Percentiles rank a stretch among this genome's conserved stretches.
These are phyloP conservation scores for Kodamaea fukazawae DNA, from an alignment of 805 yeast species.

Conservation along the genomic window DNA sequence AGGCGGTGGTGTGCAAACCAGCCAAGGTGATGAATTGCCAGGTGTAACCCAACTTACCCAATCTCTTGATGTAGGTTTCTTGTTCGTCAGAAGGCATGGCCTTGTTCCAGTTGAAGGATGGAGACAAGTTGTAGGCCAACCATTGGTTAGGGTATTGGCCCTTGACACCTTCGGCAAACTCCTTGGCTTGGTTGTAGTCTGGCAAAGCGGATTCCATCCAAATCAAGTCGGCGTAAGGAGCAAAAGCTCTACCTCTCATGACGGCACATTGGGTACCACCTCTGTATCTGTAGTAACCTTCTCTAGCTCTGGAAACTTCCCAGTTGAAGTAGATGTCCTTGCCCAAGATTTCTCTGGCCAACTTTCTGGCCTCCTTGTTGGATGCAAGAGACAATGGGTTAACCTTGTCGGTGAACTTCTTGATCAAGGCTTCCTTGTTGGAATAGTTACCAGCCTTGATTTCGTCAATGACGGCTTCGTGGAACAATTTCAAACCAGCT, in stretches of 20 bases:
- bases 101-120: slow-evolving; percentile 96
- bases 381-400: slow-evolving; percentile 76
- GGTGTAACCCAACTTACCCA: slow-evolving; percentile 85
- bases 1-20: slow-evolving; percentile 93
- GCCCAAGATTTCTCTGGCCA: slow-evolving; percentile 76
- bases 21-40: slow-evolving; percentile 99
- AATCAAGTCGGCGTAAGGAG: slow-evolving; percentile 91
- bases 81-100: slow-evolving; percentile 89
- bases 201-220: slow-evolving; percentile 99
- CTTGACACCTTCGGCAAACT: slow-evolving; percentile 90
- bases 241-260: slow-evolving; percentile 92
- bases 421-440: slow-evolving; percentile 61
- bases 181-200: slow-evolving; percentile 88
- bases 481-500: slow-evolving; percentile 85
- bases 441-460: slow-evolving; percentile 59
- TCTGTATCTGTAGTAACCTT: slow-evolving; percentile 92
- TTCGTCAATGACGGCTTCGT: slow-evolving; percentile 86
- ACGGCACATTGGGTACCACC: slow-evolving; percentile 98
- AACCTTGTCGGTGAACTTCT: slow-evolving; percentile 63
- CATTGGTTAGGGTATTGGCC: slow-evolving; percentile 82
- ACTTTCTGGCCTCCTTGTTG: slow-evolving; percentile 70
- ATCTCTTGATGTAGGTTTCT: slow-evolving; percentile 82
- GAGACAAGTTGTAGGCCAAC: slow-evolving; percentile 95
- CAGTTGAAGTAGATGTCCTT: slow-evolving; percentile 86
- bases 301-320: slow-evolving; percentile 93